Conservation (phyloP, 2,329 filamentous ascomycete species). For the Scopulariopsis brevicaulis region DNA sequence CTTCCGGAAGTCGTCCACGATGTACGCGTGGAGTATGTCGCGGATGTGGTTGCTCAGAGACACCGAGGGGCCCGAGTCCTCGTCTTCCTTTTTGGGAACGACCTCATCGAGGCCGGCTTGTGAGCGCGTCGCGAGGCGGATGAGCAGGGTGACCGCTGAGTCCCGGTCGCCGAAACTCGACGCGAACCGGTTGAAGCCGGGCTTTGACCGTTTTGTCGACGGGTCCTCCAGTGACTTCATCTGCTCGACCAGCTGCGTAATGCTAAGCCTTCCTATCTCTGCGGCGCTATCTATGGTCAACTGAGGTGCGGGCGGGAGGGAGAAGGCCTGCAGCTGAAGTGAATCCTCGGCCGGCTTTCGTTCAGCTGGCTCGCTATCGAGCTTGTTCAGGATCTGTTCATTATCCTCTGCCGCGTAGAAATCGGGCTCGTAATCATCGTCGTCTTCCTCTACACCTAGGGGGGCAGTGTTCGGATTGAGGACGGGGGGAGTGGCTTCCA, state of each 20-base stretch:
- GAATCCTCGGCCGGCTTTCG: constrained; percentile 18
- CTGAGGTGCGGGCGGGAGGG: constrained; percentile 63
- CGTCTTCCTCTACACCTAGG: constrained; percentile 61
- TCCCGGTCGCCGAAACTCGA: constrained; percentile 77
- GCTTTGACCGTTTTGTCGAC: constrained; percentile 46
- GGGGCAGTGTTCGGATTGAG: constrained; percentile 48
- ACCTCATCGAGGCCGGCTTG: constrained; percentile 56
- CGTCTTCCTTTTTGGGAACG: constrained; percentile 45
- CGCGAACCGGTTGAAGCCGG: constrained; percentile 74
- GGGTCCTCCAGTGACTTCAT: constrained; percentile 63
- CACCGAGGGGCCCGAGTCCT: constrained; percentile 14
- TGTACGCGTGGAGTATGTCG: constrained; percentile 70
- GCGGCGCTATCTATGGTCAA: constrained; percentile 45
- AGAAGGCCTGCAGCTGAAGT: constrained; percentile 69
- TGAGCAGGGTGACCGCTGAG: constrained; percentile 82
- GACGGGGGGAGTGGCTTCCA: constrained; percentile 31
- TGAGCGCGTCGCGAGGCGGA: constrained; percentile 72
- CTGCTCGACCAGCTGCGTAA: constrained; percentile 11
- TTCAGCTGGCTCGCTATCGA: constrained; percentile 56
- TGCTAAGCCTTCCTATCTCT: constrained; percentile 8
- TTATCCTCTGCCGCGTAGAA: constrained; percentile 67
- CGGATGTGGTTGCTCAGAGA: constrained; percentile 61
- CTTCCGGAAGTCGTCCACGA: constrained; percentile 83
- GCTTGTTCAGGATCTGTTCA: constrained; percentile 67
- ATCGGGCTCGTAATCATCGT: constrained; percentile 81